Base-by-base conservation (phyloP, 805 yeast species). In the Wickerhamiella azyma region DNA sequence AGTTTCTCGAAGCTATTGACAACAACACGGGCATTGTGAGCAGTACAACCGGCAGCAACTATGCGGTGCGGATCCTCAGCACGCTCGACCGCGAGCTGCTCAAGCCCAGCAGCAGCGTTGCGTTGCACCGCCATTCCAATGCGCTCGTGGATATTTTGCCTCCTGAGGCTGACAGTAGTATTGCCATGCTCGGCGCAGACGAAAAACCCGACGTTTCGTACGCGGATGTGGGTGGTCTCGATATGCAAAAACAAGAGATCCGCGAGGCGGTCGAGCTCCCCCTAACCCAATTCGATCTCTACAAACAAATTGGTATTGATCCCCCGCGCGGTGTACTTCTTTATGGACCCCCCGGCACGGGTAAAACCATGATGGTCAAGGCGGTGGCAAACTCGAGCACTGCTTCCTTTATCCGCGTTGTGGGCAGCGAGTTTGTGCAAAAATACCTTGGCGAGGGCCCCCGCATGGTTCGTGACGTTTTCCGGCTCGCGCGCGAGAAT, bases 271-370 rank as follows among this genome's bases (percentile, higher is more conserved):
- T 92, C 13, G 98, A 92, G 65, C 72, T 92, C 56, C 98, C 98
- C 10, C 73, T 92, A 58, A 82, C 94, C 13, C 97, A 92, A 63
- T 94, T 92, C 33, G 98, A 94, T 58, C 71, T 94, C 53, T 92
- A 92, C 67, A 82, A 85, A 59, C 97, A 92, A 66, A 92, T 92
- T 59, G 99, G 99, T 67, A 88, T 92, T 53, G 97, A 92, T 59
- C 98, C 98, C 16, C 99, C 99, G 52, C 79, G 97, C 55, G 99
- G 99, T 58, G 98, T 92, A 26, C 67, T 92, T 55, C 70, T 92
- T 50, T 92, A 92, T 66, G 99, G 99, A n/a, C 97, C 98, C 9
- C 99, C 99, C 41, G 99, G 99, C 63, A 92, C 98, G 1, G 99
- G 99, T 59, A 92, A 92, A 65, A 92, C 99, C 18, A 88, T 92